These are phyloP conservation scores for Microbotryum silenes-acaulis DNA, from an alignment of 1,284 basidiomycete species.

Conservation along the genomic window DNA sequence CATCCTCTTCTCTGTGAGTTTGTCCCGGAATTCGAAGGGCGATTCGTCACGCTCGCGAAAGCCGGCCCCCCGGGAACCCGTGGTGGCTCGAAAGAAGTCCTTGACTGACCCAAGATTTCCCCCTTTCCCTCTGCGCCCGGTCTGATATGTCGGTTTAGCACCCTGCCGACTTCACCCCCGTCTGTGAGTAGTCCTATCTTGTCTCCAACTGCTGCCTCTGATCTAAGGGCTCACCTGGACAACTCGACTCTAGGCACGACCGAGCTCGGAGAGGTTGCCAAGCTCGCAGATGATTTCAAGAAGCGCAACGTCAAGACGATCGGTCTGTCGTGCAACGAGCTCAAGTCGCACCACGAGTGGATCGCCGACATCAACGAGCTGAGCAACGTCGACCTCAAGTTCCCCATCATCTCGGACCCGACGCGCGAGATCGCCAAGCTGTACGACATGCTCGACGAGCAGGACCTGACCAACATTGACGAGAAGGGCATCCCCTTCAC, in stretches of 20 bases:
- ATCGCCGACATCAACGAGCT: conserved; percentile 64
- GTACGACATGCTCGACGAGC: conserved; percentile 93
- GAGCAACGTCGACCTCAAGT: conserved; percentile 61
- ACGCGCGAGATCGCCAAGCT: conserved; percentile 70
- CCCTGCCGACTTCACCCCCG: conserved; percentile 38
- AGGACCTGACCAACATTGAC: conserved; percentile 91
- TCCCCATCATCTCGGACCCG: conserved; percentile 89
- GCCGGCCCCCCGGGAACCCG: too few species aligned
- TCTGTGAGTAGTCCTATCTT: conserved; percentile 49
- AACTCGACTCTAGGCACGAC: conserved; percentile 50
- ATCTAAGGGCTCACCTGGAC: neutral
- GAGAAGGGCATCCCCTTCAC: conserved; percentile 61
- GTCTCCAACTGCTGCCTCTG: conserved; percentile 36
- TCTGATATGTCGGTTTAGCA: conserved; percentile 20
- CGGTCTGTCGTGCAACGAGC: conserved; percentile 85
- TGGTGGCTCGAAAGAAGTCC: too few species aligned
- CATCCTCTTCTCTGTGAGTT: conserved; percentile 70
- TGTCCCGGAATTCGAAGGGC: too few species aligned
- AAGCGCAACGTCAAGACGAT: conserved; percentile 87
- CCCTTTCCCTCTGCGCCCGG: too few species aligned
- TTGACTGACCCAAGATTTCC: too few species aligned
- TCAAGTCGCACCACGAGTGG: conserved; percentile 78
- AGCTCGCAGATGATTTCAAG: conserved; percentile 73
- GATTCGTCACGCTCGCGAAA: too few species aligned
- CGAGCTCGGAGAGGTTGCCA: conserved; percentile 90